Base-by-base conservation (phyloP, 1,284 basidiomycete species). In the Boletus sp. region DNA sequence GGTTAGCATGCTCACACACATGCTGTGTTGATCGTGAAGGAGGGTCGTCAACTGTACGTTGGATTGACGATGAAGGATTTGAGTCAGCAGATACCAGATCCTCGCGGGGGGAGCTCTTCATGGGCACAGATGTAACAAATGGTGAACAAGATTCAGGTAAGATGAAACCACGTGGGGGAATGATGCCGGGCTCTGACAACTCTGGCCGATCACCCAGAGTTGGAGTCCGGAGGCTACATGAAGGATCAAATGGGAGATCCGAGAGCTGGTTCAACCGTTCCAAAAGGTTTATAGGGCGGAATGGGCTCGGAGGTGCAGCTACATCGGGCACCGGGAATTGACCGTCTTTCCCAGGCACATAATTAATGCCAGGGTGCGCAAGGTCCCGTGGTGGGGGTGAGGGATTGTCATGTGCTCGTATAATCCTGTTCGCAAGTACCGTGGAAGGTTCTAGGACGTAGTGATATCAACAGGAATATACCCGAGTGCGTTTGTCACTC, bases 361-460 rank as follows among this genome's bases (percentile, higher is more conserved):
- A 61, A 56, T 60, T 49, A 7, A 61, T 57, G 22, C 61, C 61
- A 45, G 66, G 53, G 35, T 65, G 51, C 29, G 63, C 63, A 43
- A 73, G 68, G 56, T 76, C 71, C 54, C 70, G 74, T 20, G 89
- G 88, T 18, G 89, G 89, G 27, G 88, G 89, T 20, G 88, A 91
- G 16, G 89, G 88, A 64, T 91, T 91, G 64, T 83, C 84, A 56
- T 83, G 81, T 58, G 88, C 88, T 54, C 82, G 79, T 51, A 86
- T 78, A 48, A 91, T 82, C 70, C 75, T 84, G 59, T 74, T 80
- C 31, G 84, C 88, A 55, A 91, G 74, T 11, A 78, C 77, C 53
- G 86, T 85, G 3, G 86, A 82, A 12, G 86, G 87, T 68, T 89
- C 88, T 86, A 59, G 20, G 41, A 53, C 31, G 22, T 27, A 36